Conservation (phyloP, 148 eudicot species). For the Arbutus unedo region DNA sequence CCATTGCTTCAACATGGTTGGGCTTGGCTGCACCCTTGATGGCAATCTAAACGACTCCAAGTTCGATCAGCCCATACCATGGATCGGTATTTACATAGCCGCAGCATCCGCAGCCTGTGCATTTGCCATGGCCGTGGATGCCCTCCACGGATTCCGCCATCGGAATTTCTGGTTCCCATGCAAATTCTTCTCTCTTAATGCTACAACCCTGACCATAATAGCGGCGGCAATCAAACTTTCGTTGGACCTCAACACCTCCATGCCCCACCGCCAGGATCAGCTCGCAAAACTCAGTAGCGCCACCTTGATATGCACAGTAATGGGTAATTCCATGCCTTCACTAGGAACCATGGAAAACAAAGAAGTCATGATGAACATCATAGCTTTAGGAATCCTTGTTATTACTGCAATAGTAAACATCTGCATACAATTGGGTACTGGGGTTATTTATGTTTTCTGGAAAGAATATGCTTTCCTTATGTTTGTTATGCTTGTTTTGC, state of each 20-base stretch:
- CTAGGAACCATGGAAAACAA: slow-evolving; percentile 33
- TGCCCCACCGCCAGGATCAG: slow-evolving; percentile 48
- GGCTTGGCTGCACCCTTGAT: slow-evolving; percentile 30
- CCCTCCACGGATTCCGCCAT: slow-evolving; percentile 32
- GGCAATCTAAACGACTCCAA: slow-evolving; percentile 38
- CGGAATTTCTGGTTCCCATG: slow-evolving; percentile 43
- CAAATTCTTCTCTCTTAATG: slow-evolving; percentile 43
- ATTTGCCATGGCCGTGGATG: slow-evolving; percentile 41
- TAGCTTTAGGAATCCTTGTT: slow-evolving; percentile 46
- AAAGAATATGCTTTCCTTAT: slow-evolving; percentile 35
- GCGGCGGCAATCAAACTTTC: slow-evolving; percentile 39
- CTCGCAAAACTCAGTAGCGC: slow-evolving; percentile 41
- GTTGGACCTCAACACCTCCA: slow-evolving; percentile 49
- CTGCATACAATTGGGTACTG: slow-evolving; percentile 41
- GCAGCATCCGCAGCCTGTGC: slow-evolving; percentile 44
- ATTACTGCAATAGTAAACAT: slow-evolving; percentile 40
- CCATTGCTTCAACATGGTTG: slow-evolving; percentile 23
- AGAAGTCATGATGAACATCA: slow-evolving; percentile 36
- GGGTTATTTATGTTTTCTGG: slow-evolving; percentile 46
- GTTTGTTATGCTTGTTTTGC: slow-evolving; percentile 38
- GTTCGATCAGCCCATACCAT: slow-evolving; percentile 47
- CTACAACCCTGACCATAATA: slow-evolving; percentile 40
- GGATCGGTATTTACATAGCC: slow-evolving; percentile 49
- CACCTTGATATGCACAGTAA: slow-evolving; percentile 40
- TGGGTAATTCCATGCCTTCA: slow-evolving; percentile 45